Base-by-base conservation (phyloP, 371 early-diverging fungal species). In the Dichotomocladium elegans region DNA sequence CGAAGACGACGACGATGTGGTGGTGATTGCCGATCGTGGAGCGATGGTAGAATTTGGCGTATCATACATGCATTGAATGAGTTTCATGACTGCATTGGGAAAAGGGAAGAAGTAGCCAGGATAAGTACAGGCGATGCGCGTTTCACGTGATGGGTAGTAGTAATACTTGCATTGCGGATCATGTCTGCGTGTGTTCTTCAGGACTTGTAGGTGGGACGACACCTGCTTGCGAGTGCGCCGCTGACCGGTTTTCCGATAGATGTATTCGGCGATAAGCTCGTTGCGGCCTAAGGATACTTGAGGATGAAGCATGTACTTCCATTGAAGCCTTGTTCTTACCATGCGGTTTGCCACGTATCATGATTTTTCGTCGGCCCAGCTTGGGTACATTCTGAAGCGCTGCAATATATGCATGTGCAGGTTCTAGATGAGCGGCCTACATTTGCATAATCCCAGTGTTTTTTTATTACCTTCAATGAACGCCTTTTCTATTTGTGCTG, bases 151-250 rank as follows among this genome's bases (percentile, higher is more conserved):
- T n/a, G n/a, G n/a, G n/a, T n/a, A n/a, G n/a, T n/a, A n/a, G n/a
- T n/a, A n/a, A n/a, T 24, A 64, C 72, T 68, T 75, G 79, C 83
- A 82, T 7, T 75, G 73, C 24, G 72, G 67, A 41, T 83, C 83
- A 25, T 77, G 74, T 61, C 85, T 87, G 57, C 86, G 73, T 0
- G 84, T 85, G 50, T 89, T 86, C 51, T 84, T 86, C 59, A 87
- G 68, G 11, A 89, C 90, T 61, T 89, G 90, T 34, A 89, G 86
- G 50, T 89, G 90, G 7, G 88, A 88, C 1, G 89, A 88, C 3
- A 89, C 89, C 61, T 89, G 90, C 62, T 89, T 89, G 43, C 88
- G 74, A 25, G 88, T 81, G 7, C 90, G 76, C 25, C 74, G 67
- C 35, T 82, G 81, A 37, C 68, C 61, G 1, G 89, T 88, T 43